Evolutionary conservation across 1,284 basidiomycete genomes (phyloP), one percentile per base, ranked within the genome.

Genomic region (Cryptococcus sp.): DNA sequence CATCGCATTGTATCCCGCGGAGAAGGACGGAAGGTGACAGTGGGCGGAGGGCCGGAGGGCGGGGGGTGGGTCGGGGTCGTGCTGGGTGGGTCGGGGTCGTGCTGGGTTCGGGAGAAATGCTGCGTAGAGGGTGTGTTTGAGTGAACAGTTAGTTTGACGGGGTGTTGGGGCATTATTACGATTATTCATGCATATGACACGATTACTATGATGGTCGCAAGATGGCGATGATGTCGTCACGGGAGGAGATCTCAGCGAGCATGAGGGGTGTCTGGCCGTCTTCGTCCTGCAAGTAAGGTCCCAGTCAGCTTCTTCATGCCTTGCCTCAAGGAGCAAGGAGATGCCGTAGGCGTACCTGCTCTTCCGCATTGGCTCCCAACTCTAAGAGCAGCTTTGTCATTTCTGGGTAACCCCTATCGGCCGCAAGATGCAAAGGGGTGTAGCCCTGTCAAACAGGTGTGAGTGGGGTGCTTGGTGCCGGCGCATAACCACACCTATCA

Each of bases 371-470:
- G n/a, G n/a, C n/a, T n/a, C n/a, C n/a, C n/a, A n/a, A n/a, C n/a
- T n/a, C n/a, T n/a, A n/a, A n/a, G n/a, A n/a, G n/a, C n/a, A n/a
- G 55, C 61, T 81, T 75, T 3, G 88, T 87, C 0, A 83, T 77
- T 0, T 79, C 77, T 4, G 79, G 52, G 63, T 85, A 82, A 0
- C 91, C 91, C 70, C 91, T 80, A 69, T 95, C 91, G 18, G 85
- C 84, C 1, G 91, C 91, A 0, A 94, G 80, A 67, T 95, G 91
- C 23, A 95, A 73, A 13, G 91, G 82, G 0, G 91, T 88, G 70
- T 89, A 92, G 36, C 88, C 91, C 89, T 94, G 18, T 20, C 15
- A 13, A 42, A 59, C 50, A 16, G 37, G 16, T 24, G 35, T 15
- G 12, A 21, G 12, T 20, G 24, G 36, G 23, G n/a, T n/a, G n/a